Evolutionary conservation across 2,329 filamentous ascomycete genomes (phyloP), one percentile per base, ranked within the genome.

Genomic region (Cyclaneusma minus): DNA sequence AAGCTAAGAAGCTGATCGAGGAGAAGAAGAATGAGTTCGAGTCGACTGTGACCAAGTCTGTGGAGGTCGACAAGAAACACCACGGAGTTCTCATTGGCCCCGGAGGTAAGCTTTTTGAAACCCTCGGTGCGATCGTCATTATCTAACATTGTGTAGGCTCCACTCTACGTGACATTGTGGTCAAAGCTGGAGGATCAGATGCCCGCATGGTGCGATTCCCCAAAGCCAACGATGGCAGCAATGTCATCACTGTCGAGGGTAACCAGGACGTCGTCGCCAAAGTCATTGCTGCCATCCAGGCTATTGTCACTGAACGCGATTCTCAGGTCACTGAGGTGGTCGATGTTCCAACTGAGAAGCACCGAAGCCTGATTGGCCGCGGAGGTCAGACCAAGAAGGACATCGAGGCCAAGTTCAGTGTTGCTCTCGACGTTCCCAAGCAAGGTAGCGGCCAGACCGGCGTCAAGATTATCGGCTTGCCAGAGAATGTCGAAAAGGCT

Each of bases 191-290:
- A 35, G 91, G 89, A 7, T 84, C 85, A 19, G 79, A 84, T 40
- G 81, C 84, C 27, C 80, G 87, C 35, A 83, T 87, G 42, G 83
- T 98, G 33, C 84, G 87, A 50, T 95, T 98, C 62, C 89, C 89
- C 30, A 84, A 85, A 49, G 75, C 81, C 37, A 85, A 92, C 31
- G 69, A 76, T 27, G 75, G 79, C 33, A 83, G 80, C 22, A 82
- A 78, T 45, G 68, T 66, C 14, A 93, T 98, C 52, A 85, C 78
- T 48, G 62, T 98, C 5, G 85, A 94, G 54, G 89, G 89, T 16
- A 76, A 78, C 24, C 73, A 70, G 35, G 71, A 73, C 20, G 62
- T 98, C 13, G 87, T 95, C 2, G 78, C 93, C 41, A 91, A 82
- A 55, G 91, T 98, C 40, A 63, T 87, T 43, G 65, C 74, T 28